phyloP scores from a whole-genome alignment of 169 alveolate genomes.

The Neospora caninum region DNA sequence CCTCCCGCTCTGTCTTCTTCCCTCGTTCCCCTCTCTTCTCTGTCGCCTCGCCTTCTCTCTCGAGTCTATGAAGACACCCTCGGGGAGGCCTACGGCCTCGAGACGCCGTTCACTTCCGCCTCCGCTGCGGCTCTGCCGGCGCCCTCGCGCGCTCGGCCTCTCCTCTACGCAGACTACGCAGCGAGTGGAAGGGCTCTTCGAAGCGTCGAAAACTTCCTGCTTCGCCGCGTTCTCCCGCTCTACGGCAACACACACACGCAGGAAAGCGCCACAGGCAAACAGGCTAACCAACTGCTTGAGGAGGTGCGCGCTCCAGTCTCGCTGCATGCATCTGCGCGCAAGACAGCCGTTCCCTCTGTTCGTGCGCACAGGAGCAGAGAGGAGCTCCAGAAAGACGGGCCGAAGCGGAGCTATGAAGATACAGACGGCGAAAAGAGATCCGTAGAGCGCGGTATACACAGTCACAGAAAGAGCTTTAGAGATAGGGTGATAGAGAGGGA shows the following conservation, averaged over 20 bases:
- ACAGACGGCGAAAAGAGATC: too few relatives aligned
- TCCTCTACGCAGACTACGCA: constrained; percentile 58
- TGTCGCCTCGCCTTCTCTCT: not conserved
- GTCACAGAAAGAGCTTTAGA: too few relatives aligned
- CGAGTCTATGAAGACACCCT: not conserved
- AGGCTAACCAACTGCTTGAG: constrained; percentile 51
- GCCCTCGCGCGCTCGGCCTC: not conserved
- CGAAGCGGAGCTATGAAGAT: too few relatives aligned
- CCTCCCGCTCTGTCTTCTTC: not conserved
- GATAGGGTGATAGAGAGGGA: too few relatives aligned
- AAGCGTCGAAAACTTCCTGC: constrained; percentile 51
- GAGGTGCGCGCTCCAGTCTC: constrained; percentile 43
- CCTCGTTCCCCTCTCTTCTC: not conserved
- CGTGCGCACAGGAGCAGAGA: too few relatives aligned
- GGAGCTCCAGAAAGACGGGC: too few relatives aligned
- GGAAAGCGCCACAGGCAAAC: constrained; percentile 72
- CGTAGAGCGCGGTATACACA: too few relatives aligned
- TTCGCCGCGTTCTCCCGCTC: constrained; percentile 55
- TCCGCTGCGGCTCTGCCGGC: not conserved
- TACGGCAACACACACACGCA: constrained; percentile 74
- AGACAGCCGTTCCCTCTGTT: too few relatives aligned
- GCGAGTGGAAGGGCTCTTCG: constrained; percentile 69
- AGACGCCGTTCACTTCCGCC: not conserved
- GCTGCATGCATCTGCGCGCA: too few relatives aligned
- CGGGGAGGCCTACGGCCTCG: not conserved